phyloP scores from a whole-genome alignment of 345 rosid genomes.

The Hirschfeldia incana region DNA sequence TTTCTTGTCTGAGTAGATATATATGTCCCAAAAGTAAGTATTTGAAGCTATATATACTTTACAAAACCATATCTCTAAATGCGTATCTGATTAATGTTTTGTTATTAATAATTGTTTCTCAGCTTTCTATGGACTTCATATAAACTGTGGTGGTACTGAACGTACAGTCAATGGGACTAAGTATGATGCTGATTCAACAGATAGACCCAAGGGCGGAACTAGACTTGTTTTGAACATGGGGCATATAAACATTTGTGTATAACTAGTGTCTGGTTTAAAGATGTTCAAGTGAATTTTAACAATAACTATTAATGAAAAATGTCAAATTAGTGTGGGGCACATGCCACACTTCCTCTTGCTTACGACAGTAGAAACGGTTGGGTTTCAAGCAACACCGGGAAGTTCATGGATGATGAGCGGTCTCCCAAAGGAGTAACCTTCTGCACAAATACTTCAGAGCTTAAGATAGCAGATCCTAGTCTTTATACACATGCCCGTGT shows the following conservation, averaged over 20 bases:
- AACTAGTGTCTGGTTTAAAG: too few relatives aligned
- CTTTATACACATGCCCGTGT: constrained; percentile 49
- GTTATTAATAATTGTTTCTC: background rate
- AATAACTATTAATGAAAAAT: too few relatives aligned
- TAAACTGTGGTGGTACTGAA: constrained; percentile 66
- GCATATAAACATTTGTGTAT: too few relatives aligned
- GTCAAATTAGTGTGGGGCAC: too few relatives aligned
- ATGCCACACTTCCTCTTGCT: too few relatives aligned
- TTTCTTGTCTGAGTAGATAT: too few relatives aligned
- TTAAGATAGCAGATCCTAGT: constrained; percentile 33
- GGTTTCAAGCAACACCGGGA: constrained; percentile 68
- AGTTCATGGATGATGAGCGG: constrained; percentile 59
- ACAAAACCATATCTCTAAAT: background rate
- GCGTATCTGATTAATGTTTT: background rate
- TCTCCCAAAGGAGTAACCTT: constrained; percentile 9
- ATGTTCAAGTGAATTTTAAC: too few relatives aligned
- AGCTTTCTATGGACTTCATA: constrained; percentile 50
- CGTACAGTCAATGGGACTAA: constrained; percentile 33
- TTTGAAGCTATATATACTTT: background rate
- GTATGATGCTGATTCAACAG: constrained; percentile 53
- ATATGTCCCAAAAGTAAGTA: constrained; percentile 31
- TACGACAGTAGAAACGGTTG: constrained; percentile 37
- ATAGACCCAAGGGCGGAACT: constrained; percentile 6
- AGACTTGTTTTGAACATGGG: too few relatives aligned
- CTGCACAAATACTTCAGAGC: constrained; percentile 19